A percentile compares a stretch with the other conserved stretches of the same genome.
phyloP scores from a whole-genome alignment of 495 filamentous ascomycete species.

The Neurospora tetrasperma region DNA sequence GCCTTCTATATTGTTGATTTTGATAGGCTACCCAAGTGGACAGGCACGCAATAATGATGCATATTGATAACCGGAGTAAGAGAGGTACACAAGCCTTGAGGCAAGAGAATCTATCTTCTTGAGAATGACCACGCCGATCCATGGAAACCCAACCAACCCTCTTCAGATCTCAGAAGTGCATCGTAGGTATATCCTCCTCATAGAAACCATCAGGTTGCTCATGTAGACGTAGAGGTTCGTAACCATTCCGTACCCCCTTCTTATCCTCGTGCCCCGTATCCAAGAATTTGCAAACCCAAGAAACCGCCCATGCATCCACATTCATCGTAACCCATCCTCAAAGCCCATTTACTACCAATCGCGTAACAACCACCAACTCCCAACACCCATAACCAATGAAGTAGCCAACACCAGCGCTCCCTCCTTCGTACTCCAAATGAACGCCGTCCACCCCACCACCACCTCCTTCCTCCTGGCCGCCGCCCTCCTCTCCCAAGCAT shows the following conservation, averaged over 20 bases:
- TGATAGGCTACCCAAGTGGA: neutral
- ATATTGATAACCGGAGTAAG: neutral
- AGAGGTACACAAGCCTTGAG: neutral
- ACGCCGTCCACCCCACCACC: constrained; percentile 35
- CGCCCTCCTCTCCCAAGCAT: constrained; percentile 33
- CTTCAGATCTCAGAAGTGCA: neutral
- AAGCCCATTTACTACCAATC: constrained; percentile 1
- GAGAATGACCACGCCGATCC: neutral
- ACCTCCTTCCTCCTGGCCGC: constrained; percentile 31
- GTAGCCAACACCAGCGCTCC: constrained; percentile 29
- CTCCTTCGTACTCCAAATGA: constrained; percentile 33
- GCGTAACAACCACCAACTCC: constrained; percentile 30
- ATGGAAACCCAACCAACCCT: neutral
- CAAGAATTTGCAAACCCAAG: neutral
- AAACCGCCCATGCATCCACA: neutral
- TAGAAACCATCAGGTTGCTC: neutral
- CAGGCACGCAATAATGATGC: neutral
- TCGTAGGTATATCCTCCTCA: neutral
- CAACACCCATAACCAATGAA: constrained; percentile 22
- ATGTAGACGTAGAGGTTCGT: neutral
- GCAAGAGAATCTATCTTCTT: neutral
- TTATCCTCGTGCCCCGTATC: neutral
- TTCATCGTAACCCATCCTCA: neutral
- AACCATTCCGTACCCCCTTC: neutral
- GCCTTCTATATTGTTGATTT: neutral